Evolutionary conservation across 2,329 filamentous ascomycete genomes (phyloP), one percentile per base, ranked within the genome.

Genomic region (Shiraia bambusicola): DNA sequence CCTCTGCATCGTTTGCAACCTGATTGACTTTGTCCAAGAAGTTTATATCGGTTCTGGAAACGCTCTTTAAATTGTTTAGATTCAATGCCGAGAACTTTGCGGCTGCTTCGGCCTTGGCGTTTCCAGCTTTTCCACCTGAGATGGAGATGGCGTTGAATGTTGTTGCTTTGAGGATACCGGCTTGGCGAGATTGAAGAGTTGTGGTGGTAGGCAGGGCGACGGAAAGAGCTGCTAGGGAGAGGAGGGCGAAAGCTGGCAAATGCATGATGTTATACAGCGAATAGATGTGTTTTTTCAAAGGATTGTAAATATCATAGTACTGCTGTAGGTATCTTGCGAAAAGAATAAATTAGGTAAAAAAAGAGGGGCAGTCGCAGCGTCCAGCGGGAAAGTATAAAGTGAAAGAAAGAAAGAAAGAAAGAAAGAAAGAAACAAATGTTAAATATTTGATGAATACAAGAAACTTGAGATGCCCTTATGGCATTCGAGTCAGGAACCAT

Each of bases 1-100:
- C 72, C 65, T 82, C 79, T n/a, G 79, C 78, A 16, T 67, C 59
- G 59, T 82, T 79, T 40, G 78, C 77, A 0, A 74, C 73, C 49
- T 71, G 68, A 50, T 80, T 78, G 13, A 78, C 79, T 0, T 70
- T 69, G 41, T 74, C 70, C 52, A 82, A 69, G 58, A 79, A 79
- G 25, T 69, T 67, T 4, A 79, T 61, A 51, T 81, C 79, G 8
- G 65, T 59, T 9, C 63, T 58, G 34, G 74, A 72, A 31, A 81
- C 74, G 15, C 61, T 68, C 32, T 69, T 72, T 1, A 76, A 72
- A 55, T 80, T 62, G 38, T 56, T 60, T 19, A 67, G 58, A 52
- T 79, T 70, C 33, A 72, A 65, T 63, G 77, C 77, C 0, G 78
- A 76, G 56, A 82, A 81, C 49, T 76, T 75, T 38, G 74, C 72